These are phyloP conservation scores for Rhodotorula toruloides DNA, from an alignment of 768 basidiomycete species.

Conservation along the genomic window DNA sequence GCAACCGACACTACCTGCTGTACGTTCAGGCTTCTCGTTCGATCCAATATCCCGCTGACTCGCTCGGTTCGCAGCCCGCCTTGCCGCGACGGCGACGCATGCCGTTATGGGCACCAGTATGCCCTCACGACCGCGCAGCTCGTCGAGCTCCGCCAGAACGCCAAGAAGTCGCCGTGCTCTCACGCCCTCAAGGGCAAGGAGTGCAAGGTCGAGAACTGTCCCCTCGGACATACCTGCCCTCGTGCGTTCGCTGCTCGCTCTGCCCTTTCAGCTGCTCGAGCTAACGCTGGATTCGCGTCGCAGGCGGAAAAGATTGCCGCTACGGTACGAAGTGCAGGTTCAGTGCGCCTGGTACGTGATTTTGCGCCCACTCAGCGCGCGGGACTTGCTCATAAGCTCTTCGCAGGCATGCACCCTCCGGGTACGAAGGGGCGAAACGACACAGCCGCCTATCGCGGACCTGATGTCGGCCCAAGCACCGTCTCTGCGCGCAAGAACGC, in stretches of 20 bases:
- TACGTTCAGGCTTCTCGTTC: neutral
- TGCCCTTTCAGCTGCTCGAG: neutral
- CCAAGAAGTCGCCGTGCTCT: constrained; percentile 23
- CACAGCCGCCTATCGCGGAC: neutral
- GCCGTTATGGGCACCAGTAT: constrained; percentile 29
- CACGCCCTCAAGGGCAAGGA: constrained; percentile 18
- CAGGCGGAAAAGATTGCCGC: neutral
- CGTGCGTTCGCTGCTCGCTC: neutral
- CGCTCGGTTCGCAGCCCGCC: neutral
- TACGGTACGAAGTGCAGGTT: constrained; percentile 25
- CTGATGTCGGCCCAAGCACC: neutral
- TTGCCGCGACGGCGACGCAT: constrained; percentile 2
- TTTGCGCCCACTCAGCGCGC: no score
- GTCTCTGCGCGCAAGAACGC: neutral
- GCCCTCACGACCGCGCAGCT: constrained; percentile 15
- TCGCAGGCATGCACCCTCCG: constrained; percentile 27
- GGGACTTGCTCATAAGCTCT: no score
- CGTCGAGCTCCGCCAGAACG: constrained; percentile 9
- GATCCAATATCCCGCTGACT: no score
- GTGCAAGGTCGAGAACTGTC: constrained; percentile 7
- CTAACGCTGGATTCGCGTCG: neutral
- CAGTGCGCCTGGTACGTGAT: constrained; percentile 15
- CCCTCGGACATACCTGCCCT: constrained; percentile 21
- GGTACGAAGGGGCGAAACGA: constrained; percentile 16
- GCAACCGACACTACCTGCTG: constrained; percentile 32